These are phyloP conservation scores for Backusella tuberculispora DNA, from an alignment of 192 early-diverging fungal species.

Conservation along the genomic window DNA sequence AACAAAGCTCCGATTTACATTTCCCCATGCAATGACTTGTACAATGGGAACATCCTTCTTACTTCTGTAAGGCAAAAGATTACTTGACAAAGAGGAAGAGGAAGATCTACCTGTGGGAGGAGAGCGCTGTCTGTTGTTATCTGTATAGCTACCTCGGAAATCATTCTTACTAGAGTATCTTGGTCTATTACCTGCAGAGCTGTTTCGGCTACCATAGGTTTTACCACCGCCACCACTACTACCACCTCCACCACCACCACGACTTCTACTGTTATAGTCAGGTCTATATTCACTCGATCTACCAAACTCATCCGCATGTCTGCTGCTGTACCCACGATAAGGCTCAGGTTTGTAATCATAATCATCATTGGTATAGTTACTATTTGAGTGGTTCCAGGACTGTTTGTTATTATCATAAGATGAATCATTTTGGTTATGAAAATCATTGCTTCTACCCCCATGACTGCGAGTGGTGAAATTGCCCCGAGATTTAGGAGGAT, in stretches of 20 bases:
- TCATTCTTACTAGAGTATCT: background rate
- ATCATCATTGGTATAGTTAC: background rate
- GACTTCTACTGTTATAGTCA: background rate
- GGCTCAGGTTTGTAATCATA: constrained; percentile 14
- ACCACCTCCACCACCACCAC: background rate
- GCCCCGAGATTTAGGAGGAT: background rate
- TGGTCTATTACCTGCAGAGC: background rate
- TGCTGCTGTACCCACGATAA: background rate
- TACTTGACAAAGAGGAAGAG: background rate
- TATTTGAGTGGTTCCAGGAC: background rate
- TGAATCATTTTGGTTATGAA: background rate
- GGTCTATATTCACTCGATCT: constrained; percentile 14
- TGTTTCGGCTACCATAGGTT: background rate
- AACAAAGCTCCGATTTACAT: background rate
- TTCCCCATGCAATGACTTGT: constrained; percentile 16
- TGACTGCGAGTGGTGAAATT: background rate
- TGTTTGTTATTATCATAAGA: background rate
- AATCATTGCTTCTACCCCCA: constrained; percentile 11
- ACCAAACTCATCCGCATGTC: constrained; percentile 6
- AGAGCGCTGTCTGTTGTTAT: background rate
- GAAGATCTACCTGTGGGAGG: background rate
- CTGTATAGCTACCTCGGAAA: background rate
- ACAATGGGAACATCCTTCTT: constrained; percentile 19
- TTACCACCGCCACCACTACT: background rate
- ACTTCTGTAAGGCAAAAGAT: background rate